phyloP scores from a whole-genome alignment of 768 basidiomycete species.

The Lactarius hatsudake region DNA sequence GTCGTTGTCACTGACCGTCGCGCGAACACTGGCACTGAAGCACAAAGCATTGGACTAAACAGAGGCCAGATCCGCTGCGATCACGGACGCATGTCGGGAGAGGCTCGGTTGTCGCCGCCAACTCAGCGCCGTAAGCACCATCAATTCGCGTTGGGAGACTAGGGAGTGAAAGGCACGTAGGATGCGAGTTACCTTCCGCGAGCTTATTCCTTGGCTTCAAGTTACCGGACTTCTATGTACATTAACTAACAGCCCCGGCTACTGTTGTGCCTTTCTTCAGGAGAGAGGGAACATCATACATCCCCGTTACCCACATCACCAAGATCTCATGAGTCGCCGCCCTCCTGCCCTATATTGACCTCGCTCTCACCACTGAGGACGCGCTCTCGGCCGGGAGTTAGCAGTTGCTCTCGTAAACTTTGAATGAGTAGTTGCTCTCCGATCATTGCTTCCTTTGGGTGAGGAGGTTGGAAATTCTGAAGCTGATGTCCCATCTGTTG shows the following conservation, averaged over 20 bases:
- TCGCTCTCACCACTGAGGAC: constrained; percentile 20
- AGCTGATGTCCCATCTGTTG: constrained; percentile 73
- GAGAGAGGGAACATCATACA: neutral
- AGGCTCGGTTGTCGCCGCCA: too few relatives aligned
- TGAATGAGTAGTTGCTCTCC: constrained; percentile 56
- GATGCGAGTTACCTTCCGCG: neutral
- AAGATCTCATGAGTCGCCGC: neutral
- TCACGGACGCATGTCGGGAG: too few relatives aligned
- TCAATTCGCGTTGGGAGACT: neutral
- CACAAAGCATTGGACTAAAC: too few relatives aligned
- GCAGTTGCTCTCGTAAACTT: constrained; percentile 29
- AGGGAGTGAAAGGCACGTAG: neutral
- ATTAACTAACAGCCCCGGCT: neutral
- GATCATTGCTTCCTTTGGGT: constrained; percentile 73
- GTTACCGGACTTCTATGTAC: neutral
- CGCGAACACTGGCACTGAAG: too few relatives aligned
- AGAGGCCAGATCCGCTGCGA: too few relatives aligned
- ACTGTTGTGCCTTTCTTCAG: neutral
- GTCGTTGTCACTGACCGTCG: too few relatives aligned
- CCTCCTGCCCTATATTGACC: neutral
- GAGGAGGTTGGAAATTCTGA: constrained; percentile 63
- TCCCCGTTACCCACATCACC: neutral
- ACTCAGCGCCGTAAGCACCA: neutral
- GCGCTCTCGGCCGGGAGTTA: constrained; percentile 20
- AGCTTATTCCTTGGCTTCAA: neutral